Evolutionary conservation across 1,284 basidiomycete genomes (phyloP), one percentile per base, ranked within the genome.

Genomic region (Pseudozyma pruni): DNA sequence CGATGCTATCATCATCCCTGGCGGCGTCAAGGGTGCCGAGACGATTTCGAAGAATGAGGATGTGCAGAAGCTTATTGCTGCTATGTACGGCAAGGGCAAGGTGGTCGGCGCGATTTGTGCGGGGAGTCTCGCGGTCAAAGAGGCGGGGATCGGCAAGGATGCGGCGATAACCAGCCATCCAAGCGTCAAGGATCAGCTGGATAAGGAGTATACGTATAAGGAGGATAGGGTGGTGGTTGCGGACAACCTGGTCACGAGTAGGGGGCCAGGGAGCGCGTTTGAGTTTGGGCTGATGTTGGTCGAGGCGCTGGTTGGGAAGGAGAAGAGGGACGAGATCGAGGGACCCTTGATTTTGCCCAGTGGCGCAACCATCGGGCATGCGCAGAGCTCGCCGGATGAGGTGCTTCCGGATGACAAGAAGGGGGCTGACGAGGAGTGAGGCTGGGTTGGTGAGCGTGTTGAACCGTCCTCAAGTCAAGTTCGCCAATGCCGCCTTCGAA

Each of bases 211-310:
- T 71, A 86, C 88, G 0, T 94, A 94, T 81, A 86, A 86, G 3
- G 91, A 93, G 60, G 88, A 90, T 3, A 79, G 89, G 2, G 91
- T 94, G 9, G 91, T 92, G 29, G 84, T 75, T 1, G 90, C 90
- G 3, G 87, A 87, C 2, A 90, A 88, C 49, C 85, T 94, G 7
- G 86, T 94, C 33, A 48, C 41, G 44, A 91, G 90, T 76, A 90
- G 91, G 23, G 91, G 91, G 2, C 92, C 91, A 66, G 91, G 90
- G 86, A 92, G 91, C 0, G 85, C 88, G 0, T 91, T 93, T 72
- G 87, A 88, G 2, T 93, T 92, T 74, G 89, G 90, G 0, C 84
- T 93, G 40, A 87, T 87, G 33, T 81, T 93, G 41, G 88, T 92
- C 23, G 90, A 91, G 74, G 76, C 87, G 22, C 85, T 91, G 1